Evolutionary conservation across 768 basidiomycete species (phyloP).

Genomic region (Collybia sp.): DNA sequence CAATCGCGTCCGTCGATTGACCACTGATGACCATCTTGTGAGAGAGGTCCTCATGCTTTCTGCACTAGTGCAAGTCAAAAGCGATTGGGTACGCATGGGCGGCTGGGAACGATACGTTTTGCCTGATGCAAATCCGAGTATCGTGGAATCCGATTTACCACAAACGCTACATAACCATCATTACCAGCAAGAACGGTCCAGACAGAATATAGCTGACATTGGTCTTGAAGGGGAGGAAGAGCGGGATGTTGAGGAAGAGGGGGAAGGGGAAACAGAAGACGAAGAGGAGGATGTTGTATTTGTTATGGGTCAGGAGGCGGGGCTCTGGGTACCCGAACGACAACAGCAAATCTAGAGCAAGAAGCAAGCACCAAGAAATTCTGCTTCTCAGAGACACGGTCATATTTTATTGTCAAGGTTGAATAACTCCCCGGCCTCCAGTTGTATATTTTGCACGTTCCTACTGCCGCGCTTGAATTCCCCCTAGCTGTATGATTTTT

Average conservation of each 20-base stretch:
- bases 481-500: too few species aligned
- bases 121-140: conserved; percentile 55
- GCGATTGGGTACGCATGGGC: conserved; percentile 65
- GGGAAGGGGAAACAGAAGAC: conserved; percentile 50
- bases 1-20: conserved; percentile 73
- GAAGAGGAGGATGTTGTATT: conserved; percentile 79
- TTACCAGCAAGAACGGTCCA: conserved; percentile 17
- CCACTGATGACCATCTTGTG: conserved; percentile 54
- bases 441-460: too few species aligned
- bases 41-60: conserved; percentile 68
- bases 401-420: too few species aligned
- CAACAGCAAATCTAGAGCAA: too few species aligned
- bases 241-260: conserved; percentile 35
- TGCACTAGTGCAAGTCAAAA: conserved; percentile 61
- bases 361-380: too few species aligned
- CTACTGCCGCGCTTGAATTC: too few species aligned
- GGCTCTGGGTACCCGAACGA: conserved; percentile 26
- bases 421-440: too few species aligned
- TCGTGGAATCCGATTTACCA: conserved; percentile 24
- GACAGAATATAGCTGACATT: not conserved
- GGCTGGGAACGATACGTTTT: conserved; percentile 61
- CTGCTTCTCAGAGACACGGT: too few species aligned
- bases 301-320: conserved; percentile 51
- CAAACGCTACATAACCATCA: conserved; percentile 1
- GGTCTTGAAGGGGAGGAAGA: conserved; percentile 19